These are phyloP conservation scores for Hyaloscypha hepaticicola DNA, from an alignment of 495 filamentous ascomycete species.

Conservation along the genomic window DNA sequence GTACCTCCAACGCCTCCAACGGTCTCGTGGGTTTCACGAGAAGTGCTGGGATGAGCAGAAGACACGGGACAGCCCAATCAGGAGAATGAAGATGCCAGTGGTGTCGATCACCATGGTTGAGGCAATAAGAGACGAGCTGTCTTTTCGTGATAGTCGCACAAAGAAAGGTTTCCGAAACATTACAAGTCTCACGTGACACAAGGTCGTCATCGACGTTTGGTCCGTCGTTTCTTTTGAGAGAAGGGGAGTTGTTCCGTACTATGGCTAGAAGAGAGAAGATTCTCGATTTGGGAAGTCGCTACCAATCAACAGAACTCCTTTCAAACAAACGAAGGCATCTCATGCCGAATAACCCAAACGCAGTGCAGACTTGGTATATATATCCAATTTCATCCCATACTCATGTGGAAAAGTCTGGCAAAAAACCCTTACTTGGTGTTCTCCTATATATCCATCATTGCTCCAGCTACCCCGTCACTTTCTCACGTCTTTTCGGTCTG, in stretches of 20 bases:
- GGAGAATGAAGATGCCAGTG: not conserved
- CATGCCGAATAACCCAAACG: not conserved
- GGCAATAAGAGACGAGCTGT: not conserved
- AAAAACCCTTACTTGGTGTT: not conserved
- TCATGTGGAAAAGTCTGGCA: not conserved
- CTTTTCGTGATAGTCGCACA: not conserved
- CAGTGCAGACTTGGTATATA: not conserved
- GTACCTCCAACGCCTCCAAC: not conserved
- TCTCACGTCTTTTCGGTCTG: not conserved
- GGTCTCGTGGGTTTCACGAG: not conserved
- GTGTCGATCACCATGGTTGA: not conserved
- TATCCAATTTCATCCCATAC: not conserved
- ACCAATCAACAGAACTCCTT: not conserved
- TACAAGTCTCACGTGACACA: not conserved
- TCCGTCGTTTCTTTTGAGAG: not conserved
- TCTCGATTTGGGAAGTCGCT: not conserved
- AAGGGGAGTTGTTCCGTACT: not conserved
- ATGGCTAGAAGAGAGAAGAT: not conserved
- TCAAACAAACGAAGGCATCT: not conserved
- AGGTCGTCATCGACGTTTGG: not conserved
- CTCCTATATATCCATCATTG: not conserved
- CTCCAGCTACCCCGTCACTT: not conserved
- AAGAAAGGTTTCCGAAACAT: not conserved
- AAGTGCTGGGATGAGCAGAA: not conserved
- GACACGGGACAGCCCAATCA: not conserved